These are phyloP conservation scores for Talaromyces wortmannii DNA, from an alignment of 495 filamentous ascomycete species.

Conservation along the genomic window DNA sequence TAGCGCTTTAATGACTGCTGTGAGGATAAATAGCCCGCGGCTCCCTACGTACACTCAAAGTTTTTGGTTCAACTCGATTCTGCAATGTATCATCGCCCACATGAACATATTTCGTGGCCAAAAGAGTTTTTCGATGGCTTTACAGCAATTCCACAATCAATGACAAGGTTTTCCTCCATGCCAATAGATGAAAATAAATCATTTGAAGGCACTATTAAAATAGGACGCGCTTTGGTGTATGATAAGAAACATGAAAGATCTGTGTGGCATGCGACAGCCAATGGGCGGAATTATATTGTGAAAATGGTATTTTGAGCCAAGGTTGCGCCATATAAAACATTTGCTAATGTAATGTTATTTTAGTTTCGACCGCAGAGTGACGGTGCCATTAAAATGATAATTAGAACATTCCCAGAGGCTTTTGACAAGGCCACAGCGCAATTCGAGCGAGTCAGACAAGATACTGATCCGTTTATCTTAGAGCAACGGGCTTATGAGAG, in stretches of 20 bases:
- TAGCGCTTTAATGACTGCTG: too few relatives aligned
- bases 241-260: neutral
- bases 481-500: conserved; percentile 1
- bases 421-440: neutral
- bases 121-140: conserved; percentile 1
- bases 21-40: too few relatives aligned
- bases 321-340: neutral
- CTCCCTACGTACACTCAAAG: too few relatives aligned
- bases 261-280: conserved; percentile 1
- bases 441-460: neutral
- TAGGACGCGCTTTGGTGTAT: neutral
- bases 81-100: too few relatives aligned
- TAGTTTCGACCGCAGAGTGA: neutral
- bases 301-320: neutral
- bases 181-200: neutral
- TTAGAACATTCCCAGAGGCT: neutral
- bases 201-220: neutral
- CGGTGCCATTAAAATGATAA: neutral
- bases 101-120: too few relatives aligned
- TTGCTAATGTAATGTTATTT: neutral
- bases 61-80: too few relatives aligned
- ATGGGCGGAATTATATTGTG: neutral
- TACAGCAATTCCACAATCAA: neutral
- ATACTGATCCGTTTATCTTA: neutral
- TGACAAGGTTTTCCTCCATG: neutral